These are phyloP conservation scores for Scutellaria baicalensis DNA, from an alignment of 257 asterid genomes.

Conservation along the genomic window DNA sequence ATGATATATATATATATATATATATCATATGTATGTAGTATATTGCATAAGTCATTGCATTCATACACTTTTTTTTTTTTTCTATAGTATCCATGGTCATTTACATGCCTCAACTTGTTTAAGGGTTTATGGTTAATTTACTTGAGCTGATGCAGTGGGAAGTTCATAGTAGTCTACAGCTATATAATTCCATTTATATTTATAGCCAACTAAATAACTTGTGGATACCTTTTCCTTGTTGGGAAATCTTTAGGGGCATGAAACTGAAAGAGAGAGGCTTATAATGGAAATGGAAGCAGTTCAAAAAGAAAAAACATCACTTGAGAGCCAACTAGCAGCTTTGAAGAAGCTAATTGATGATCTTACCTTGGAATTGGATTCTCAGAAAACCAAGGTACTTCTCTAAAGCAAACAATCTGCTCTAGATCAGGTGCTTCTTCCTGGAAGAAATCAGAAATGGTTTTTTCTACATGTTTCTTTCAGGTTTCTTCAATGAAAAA, in stretches of 20 bases:
- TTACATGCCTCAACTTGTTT: slow-evolving; percentile 9
- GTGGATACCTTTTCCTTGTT: slow-evolving; percentile 9
- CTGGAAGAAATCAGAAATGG: background rate
- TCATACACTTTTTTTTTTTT: background rate
- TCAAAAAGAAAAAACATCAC: slow-evolving; percentile 61
- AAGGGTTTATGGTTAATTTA: background rate
- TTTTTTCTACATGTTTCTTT: slow-evolving; percentile 8
- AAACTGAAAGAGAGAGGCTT: slow-evolving; percentile 76
- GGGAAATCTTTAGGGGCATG: slow-evolving; percentile 58
- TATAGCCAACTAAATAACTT: background rate
- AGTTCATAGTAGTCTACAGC: background rate
- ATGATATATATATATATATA: no score
- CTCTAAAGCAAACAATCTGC: background rate
- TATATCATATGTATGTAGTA: background rate
- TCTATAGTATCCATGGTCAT: background rate
- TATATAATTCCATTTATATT: background rate
- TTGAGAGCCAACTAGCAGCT: slow-evolving; percentile 60
- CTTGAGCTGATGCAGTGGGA: background rate
- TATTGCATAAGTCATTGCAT: background rate
- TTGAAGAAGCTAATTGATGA: slow-evolving; percentile 49
- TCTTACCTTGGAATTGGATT: slow-evolving; percentile 47
- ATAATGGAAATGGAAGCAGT: slow-evolving; percentile 90
- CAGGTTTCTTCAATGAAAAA: slow-evolving; percentile 56
- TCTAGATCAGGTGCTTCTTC: background rate
- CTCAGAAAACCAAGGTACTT: slow-evolving; percentile 68